Base-by-base conservation (phyloP, 495 filamentous ascomycete genomes). In the Neurospora tetrasperma region DNA sequence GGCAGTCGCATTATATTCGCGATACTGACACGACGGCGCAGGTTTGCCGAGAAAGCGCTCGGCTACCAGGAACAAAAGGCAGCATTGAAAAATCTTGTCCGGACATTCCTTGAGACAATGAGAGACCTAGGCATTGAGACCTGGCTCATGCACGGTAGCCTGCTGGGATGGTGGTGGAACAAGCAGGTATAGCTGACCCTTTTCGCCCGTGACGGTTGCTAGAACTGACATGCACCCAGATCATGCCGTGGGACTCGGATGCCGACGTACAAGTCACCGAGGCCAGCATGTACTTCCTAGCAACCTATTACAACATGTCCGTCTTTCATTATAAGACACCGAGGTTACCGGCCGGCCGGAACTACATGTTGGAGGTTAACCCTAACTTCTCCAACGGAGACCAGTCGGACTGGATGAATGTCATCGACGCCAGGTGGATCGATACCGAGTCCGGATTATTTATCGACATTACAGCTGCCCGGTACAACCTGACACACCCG, bases 371-470 rank as follows among this genome's bases (percentile, higher is more conserved):
- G 7, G 90, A 93, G 72, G 81, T 94, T 48, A 94, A 93, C 75
- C 90, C 90, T 0, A 88, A 88, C 79, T 84, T 85, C 27, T 82
- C 82, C 20, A 85, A 92, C 73, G 86, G 91, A 10, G 86, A 88
- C 43, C 82, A 86, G 35, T 89, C 90, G 3, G 86, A 89, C 74
- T 87, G 85, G 4, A 77, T 82, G 69, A 92, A 93, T 73, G 86
- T 92, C 66, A 92, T 93, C 73, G 92, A 94, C 78, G 91, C 91
- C 43, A 82, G 92, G 18, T 94, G 90, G 90, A 89, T 93, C 71
- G 91, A 94, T 78, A 84, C 86, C n/a, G 78, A 82, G 35, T 92
- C 86, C 69, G 91, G 91, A 0, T 80, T 93, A 12, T 93, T 90
- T 80, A 91, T 94, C 78, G 90, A 94, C 76, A 91, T 93, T 76